Evolutionary conservation across 2,329 filamentous ascomycete genomes (phyloP).

Genomic region (Stagonosporopsis vannaccii): DNA sequence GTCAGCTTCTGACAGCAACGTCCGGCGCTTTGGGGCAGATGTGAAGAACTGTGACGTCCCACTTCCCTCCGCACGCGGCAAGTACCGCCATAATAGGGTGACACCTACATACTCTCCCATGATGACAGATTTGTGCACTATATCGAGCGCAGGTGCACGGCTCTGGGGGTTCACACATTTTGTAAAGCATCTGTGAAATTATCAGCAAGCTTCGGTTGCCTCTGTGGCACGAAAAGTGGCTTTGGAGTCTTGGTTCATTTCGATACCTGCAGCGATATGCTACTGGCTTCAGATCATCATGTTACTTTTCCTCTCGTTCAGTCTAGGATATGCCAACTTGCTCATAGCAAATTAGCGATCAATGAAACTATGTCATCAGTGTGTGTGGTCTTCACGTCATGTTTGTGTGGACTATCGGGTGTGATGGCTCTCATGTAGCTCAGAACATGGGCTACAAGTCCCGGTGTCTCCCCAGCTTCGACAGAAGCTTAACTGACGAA

Average conservation of each 20-base stretch:
- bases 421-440: background rate
- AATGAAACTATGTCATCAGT: constrained; percentile 2
- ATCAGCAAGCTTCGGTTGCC: constrained; percentile 10
- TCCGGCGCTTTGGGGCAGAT: background rate
- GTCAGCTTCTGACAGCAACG: background rate
- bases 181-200: constrained; percentile 22
- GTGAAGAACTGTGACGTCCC: background rate
- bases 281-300: constrained; percentile 9
- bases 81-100: background rate
- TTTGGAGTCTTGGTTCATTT: constrained; percentile 11
- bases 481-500: background rate
- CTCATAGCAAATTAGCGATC: background rate
- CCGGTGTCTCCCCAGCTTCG: background rate
- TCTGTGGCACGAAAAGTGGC: constrained; percentile 11
- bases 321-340: constrained; percentile 5
- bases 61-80: background rate
- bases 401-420: background rate
- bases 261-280: constrained; percentile 11
- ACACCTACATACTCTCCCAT: background rate
- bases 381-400: background rate
- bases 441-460: background rate
- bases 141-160: background rate
- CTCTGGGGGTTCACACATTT: constrained; percentile 3
- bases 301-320: constrained; percentile 16
- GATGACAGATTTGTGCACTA: background rate